phyloP scores from a whole-genome alignment of 768 basidiomycete species.

The Xerocomus spinulosus region DNA sequence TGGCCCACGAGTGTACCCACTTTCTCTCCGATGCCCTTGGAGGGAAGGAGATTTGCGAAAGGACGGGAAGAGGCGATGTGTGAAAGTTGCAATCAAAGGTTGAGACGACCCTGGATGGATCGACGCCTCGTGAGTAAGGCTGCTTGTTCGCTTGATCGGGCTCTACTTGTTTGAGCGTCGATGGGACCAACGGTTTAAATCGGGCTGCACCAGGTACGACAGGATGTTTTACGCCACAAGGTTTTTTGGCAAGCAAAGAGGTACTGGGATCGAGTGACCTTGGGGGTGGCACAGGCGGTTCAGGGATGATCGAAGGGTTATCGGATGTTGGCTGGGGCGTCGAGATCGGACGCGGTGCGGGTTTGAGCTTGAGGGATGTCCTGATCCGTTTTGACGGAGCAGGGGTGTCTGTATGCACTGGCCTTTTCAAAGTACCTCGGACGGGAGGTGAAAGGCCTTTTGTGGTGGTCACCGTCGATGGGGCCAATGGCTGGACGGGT shows the following conservation, averaged over 20 bases:
- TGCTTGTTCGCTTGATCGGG: not conserved
- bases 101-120: not conserved
- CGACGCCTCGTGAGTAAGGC: not conserved
- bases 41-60: conserved; percentile 49
- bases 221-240: not conserved
- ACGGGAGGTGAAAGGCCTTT: too few relatives aligned
- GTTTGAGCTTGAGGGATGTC: not conserved
- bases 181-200: conserved; percentile 14
- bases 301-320: conserved; percentile 3
- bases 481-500: not conserved
- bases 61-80: conserved; percentile 8
- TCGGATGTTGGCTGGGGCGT: not conserved
- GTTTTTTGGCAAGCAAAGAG: not conserved
- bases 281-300: conserved; percentile 1
- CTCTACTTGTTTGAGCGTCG: not conserved
- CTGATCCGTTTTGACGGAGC: conserved; percentile 13
- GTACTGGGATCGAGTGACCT: not conserved
- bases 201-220: conserved; percentile 1
- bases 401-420: conserved; percentile 18
- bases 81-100: not conserved
- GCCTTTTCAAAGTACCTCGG: conserved; percentile 11
- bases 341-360: not conserved
- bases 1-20: conserved; percentile 46
- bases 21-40: conserved; percentile 57
- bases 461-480: not conserved